Base-by-base conservation (phyloP, 345 rosid genomes). In the Citrus mangshanensis region DNA sequence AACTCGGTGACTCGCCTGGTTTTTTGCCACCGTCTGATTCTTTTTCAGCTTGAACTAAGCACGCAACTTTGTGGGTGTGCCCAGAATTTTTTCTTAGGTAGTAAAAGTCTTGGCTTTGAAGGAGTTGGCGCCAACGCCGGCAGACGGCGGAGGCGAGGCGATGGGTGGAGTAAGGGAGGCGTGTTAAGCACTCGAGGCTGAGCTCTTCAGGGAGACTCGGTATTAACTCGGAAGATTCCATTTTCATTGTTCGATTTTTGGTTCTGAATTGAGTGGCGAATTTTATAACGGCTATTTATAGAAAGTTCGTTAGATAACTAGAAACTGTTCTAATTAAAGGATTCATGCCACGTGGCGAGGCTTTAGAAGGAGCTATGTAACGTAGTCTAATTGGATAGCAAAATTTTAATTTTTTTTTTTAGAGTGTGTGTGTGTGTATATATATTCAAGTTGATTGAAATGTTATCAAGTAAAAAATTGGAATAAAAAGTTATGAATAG, bases 141-240 rank as follows among this genome's bases (percentile, higher is more conserved):
- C 92, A 86, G 25, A 92, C 96, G 1, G 70, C 72, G 64, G 89
- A 76, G 7, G 93, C 90, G 37, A 81, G 81, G 9, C 68, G 69
- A 82, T 90, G 91, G 54, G 88, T 42, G 0, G 85, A 12, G 86
- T 80, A 82, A 49, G 85, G 91, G 58, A 88, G 73, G 4, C 92
- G 89, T 67, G 82, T 79, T 25, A 92, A 69, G 82, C 96, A 92
- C 77, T 90, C 89, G 61, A 90, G 83, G 3, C 86, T 87, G 68
- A 92, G 73, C 65, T 92, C 96, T 27, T 80, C 82, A 3, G 91
- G 94, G 9, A 92, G 71, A 70, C 71, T 75, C 7, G 94, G 91
- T 3, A 92, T 46, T 76, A 89, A 79, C 74, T 82, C 75, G 19
- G 55, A 65, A 73, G 1, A 12, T 49, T 80, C 86, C 85, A 85